Percentiles rank a stretch among this genome's conserved stretches.
phyloP scores from a whole-genome alignment of 2,329 filamentous ascomycete species.

The Penicillium nordicum region DNA sequence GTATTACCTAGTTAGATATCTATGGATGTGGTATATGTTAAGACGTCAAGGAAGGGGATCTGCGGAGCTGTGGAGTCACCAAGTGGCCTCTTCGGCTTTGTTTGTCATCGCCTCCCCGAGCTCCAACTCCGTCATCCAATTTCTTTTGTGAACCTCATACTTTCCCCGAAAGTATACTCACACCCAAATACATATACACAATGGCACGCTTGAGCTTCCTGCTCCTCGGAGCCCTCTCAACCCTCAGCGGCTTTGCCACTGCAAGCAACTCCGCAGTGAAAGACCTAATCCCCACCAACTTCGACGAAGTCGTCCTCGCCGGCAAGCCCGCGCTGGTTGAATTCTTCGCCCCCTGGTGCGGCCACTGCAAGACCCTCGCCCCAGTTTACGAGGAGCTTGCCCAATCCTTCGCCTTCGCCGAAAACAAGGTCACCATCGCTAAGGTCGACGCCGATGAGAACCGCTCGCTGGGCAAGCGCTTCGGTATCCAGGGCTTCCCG shows the following conservation, averaged over 20 bases:
- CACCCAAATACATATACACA: conserved; percentile 15
- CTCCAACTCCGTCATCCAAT: conserved; percentile 4
- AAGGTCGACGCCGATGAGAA: conserved; percentile 96
- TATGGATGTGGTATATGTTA: neutral
- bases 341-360: conserved; percentile 98
- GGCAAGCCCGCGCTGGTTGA: conserved; percentile 95
- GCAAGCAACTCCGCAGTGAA: conserved; percentile 77
- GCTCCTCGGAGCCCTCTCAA: conserved; percentile 46
- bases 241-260: conserved; percentile 54
- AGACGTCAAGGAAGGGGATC: conserved; percentile 10
- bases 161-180: neutral
- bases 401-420: conserved; percentile 65
- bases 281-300: conserved; percentile 86
- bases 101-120: conserved; percentile 22
- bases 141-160: neutral
- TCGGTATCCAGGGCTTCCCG: conserved; percentile 89
- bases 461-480: conserved; percentile 77
- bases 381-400: conserved; percentile 93
- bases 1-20: neutral
- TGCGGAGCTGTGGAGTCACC: conserved; percentile 21
- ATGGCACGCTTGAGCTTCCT: conserved; percentile 49
- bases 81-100: conserved; percentile 34
- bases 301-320: conserved; percentile 81
- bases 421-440: conserved; percentile 78
- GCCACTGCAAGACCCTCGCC: conserved; percentile 97